Evolutionary conservation across 2,329 filamentous ascomycete species (phyloP), one percentile per base, ranked within the genome.

Genomic region (Paramyrothecium sp.): DNA sequence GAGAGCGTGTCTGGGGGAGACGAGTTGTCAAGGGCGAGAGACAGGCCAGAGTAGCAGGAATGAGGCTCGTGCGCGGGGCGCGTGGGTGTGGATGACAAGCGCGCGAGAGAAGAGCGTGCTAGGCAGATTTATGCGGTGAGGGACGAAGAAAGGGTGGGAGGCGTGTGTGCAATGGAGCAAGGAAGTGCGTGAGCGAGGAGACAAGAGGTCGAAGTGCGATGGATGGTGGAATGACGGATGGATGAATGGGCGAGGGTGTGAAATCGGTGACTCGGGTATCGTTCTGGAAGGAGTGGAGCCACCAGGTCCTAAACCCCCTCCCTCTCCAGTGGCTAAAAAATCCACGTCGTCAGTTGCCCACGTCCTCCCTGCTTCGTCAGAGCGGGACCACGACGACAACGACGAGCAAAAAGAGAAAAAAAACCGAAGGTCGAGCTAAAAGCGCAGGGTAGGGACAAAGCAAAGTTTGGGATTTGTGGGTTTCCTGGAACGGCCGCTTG

Each of bases 1-100:
- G 52, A 59, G 47, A 54, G 54, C 56, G 61, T 59, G 54, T 69
- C 67, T 71, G 69, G 58, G 53, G 57, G 52, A 53, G 55, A 57
- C 59, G 61, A 65, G 60, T 56, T 56, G 41, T 30, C 30, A 16
- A 23, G 47, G 33, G 51, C 16, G 23, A 53, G 17, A 30, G 20
- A 52, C 41, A 59, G 56, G 58, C 59, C 64, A 59, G 60, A 60
- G 51, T 19, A n/a, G 26, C 26, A 26, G 30, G 3, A 33, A 10
- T n/a, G 7, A 34, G 51, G 51, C 33, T 38, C 21, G 51, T 53
- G 33, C 51, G 51, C 20, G 51, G 30, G 30, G 20, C 16, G 20
- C n/a, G 50, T 26, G 50, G 17, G 50, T 51, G 50, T 23, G 21
- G 22, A 34, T 51, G 51, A 38, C 8, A 17, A 33, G 23, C n/a